Percentiles rank a stretch among this genome's conserved stretches.
These are phyloP conservation scores for Leccinum glutinopallens DNA, from an alignment of 1,284 basidiomycete genomes.

Conservation along the genomic window DNA sequence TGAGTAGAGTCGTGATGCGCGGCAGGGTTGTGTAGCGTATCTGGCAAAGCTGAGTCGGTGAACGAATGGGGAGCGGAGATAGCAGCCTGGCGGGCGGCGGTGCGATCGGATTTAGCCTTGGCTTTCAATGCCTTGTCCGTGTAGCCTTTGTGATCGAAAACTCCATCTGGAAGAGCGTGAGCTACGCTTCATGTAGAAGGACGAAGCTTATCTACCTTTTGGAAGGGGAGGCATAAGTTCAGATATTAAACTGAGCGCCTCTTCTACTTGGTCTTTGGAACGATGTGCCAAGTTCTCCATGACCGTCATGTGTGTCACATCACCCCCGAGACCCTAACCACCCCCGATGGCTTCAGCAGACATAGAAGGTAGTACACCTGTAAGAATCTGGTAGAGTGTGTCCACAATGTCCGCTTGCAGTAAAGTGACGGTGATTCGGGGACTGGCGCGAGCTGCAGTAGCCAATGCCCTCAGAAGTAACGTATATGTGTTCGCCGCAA, in stretches of 20 bases:
- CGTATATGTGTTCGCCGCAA: slow-evolving; percentile 86
- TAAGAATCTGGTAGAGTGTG: slow-evolving; percentile 91
- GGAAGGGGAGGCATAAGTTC: slow-evolving; percentile 91
- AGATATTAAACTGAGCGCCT: slow-evolving; percentile 83
- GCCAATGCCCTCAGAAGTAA: slow-evolving; percentile 85
- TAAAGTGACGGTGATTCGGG: slow-evolving; percentile 82
- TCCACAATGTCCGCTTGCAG: slow-evolving; percentile 90
- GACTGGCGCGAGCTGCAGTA: slow-evolving; percentile 82
- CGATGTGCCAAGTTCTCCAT: slow-evolving; percentile 96
- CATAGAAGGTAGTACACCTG: slow-evolving; percentile 81
- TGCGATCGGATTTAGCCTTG: slow-evolving; percentile 75
- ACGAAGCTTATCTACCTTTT: slow-evolving; percentile 64
- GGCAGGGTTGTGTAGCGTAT: slow-evolving; percentile 16
- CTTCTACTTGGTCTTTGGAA: slow-evolving; percentile 96
- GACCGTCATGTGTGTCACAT: slow-evolving; percentile 93
- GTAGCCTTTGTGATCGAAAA: slow-evolving; percentile 90
- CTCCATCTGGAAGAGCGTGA: slow-evolving; percentile 65
- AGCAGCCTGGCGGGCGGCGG: slow-evolving; percentile 59
- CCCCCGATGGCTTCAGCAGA: slow-evolving; percentile 60
- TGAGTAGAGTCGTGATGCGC: slow-evolving; percentile 32
- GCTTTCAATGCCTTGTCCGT: slow-evolving; percentile 86
- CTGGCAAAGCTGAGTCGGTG: slow-evolving; percentile 29
- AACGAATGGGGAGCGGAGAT: slow-evolving; percentile 33
- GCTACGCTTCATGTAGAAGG: not conserved
- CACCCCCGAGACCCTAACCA: slow-evolving; percentile 78